Conservation (phyloP, 345 rosid species). For the Gossypium rotundifolium region DNA sequence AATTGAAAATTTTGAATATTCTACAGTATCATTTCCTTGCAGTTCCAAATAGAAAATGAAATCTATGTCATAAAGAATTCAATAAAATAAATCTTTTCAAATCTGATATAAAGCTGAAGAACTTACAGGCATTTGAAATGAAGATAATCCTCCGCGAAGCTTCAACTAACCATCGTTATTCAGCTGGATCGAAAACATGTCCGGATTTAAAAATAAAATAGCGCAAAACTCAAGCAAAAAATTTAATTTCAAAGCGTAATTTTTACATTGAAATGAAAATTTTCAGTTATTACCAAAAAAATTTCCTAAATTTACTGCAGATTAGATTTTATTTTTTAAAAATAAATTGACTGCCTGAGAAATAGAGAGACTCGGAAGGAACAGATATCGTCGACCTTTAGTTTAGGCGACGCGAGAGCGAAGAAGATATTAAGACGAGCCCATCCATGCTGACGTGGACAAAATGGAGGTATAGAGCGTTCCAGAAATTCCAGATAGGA, state of each 20-base stretch:
- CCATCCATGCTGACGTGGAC: slow-evolving; percentile 39
- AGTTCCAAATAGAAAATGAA: neutral
- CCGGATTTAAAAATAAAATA: slow-evolving; percentile 8
- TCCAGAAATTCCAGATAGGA: slow-evolving; percentile 29
- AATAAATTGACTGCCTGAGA: slow-evolving; percentile 11
- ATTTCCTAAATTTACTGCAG: neutral
- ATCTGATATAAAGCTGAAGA: neutral
- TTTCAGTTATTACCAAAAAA: neutral
- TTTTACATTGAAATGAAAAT: neutral
- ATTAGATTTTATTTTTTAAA: slow-evolving; percentile 2
- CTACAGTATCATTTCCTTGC: neutral
- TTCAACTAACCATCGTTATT: slow-evolving; percentile 19
- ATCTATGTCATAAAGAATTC: neutral
- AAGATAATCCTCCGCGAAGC: slow-evolving; percentile 17
- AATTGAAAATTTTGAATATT: neutral
- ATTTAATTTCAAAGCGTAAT: neutral
- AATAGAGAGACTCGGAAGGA: slow-evolving; percentile 13
- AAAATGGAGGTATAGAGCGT: slow-evolving; percentile 29
- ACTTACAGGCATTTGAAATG: slow-evolving; percentile 16
- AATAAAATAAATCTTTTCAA: neutral
- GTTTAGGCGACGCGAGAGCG: slow-evolving; percentile 11
- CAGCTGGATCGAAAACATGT: slow-evolving; percentile 16
- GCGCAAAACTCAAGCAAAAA: slow-evolving; percentile 2
- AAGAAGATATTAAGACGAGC: slow-evolving; percentile 19
- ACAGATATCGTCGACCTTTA: slow-evolving; percentile 24